Percentiles rank a stretch among this genome's conserved stretches.
These are phyloP conservation scores for Camellia japonica DNA, from an alignment of 148 eudicot genomes.

Conservation along the genomic window DNA sequence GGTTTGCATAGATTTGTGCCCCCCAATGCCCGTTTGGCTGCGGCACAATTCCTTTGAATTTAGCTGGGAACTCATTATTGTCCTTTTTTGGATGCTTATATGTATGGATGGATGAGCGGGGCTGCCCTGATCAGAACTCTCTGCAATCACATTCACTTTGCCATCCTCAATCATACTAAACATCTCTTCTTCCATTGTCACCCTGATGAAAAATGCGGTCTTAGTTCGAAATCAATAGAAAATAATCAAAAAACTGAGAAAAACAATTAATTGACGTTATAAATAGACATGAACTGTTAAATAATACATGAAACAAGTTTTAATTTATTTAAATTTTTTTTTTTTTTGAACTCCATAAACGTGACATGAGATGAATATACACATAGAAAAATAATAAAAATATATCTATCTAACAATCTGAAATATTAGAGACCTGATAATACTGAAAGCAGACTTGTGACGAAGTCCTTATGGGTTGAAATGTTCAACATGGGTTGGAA, in stretches of 20 bases:
- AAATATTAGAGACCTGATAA: background rate
- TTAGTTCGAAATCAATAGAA: too few relatives aligned
- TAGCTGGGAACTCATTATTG: background rate
- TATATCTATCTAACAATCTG: too few relatives aligned
- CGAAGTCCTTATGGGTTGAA: background rate
- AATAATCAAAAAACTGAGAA: too few relatives aligned
- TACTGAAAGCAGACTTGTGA: background rate
- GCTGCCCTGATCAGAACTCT: too few relatives aligned
- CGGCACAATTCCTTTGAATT: slow-evolving; percentile 38
- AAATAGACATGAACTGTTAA: too few relatives aligned
- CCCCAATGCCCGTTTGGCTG: slow-evolving; percentile 44
- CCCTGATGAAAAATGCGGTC: background rate
- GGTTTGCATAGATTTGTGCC: slow-evolving; percentile 37
- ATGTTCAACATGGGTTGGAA: background rate
- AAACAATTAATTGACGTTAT: too few relatives aligned
- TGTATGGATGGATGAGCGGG: too few relatives aligned
- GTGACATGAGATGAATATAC: background rate
- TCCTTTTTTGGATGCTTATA: too few relatives aligned
- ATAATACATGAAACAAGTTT: too few relatives aligned
- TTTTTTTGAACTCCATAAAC: too few relatives aligned
- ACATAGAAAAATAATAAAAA: too few relatives aligned
- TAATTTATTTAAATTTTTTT: too few relatives aligned
- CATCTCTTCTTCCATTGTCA: background rate
- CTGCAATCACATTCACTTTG: background rate
- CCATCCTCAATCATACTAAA: background rate